These are phyloP conservation scores for Thermothelomyces thermophilus DNA, from an alignment of 2,329 filamentous ascomycete species.

Conservation along the genomic window DNA sequence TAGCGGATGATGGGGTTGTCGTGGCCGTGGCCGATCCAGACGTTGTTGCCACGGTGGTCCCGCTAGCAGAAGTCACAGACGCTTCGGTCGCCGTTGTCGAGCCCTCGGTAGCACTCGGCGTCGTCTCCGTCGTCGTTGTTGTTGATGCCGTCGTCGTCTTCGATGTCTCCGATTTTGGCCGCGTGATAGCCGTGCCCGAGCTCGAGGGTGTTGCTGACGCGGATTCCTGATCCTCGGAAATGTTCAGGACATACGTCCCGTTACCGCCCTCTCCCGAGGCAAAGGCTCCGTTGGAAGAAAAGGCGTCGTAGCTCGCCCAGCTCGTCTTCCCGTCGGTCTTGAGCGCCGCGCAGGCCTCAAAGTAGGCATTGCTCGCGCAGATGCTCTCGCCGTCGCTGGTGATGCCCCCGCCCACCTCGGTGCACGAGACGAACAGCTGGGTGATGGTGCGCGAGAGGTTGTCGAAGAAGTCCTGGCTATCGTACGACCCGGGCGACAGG, in stretches of 20 bases:
- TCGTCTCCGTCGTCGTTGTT: background rate
- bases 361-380: slow-evolving; percentile 12
- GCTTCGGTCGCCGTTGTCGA: background rate
- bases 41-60: background rate
- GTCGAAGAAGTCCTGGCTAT: slow-evolving; percentile 15
- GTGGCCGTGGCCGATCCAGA: background rate
- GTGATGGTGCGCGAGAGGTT: slow-evolving; percentile 10
- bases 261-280: no score
- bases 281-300: no score
- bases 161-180: no score
- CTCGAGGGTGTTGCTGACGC: background rate
- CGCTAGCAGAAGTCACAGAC: background rate
- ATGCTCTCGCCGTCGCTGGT: slow-evolving; percentile 9
- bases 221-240: slow-evolving; percentile 13
- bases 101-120: background rate
- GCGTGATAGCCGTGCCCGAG: background rate
- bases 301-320: slow-evolving; percentile 12
- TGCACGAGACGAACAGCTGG: slow-evolving; percentile 16
- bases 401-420: slow-evolving; percentile 9
- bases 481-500: slow-evolving; percentile 5
- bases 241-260: slow-evolving; percentile 10
- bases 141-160: background rate
- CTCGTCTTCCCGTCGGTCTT: slow-evolving; percentile 5
- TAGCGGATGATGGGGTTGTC: background rate
- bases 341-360: slow-evolving; percentile 7